These are phyloP conservation scores for Yarrowia deformans DNA, from an alignment of 805 yeast genomes.

Conservation along the genomic window DNA sequence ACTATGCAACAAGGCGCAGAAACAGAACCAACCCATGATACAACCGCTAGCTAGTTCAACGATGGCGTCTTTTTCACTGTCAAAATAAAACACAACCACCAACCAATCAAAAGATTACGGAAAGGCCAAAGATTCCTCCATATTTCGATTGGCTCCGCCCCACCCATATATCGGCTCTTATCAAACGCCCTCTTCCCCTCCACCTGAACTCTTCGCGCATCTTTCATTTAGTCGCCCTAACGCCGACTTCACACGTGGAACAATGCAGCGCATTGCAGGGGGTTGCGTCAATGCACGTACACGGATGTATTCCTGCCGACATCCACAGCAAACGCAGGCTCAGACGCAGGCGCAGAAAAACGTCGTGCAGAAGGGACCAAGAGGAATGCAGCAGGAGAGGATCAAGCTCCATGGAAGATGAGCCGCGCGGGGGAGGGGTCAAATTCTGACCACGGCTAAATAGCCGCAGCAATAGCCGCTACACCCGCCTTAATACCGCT, in stretches of 20 bases:
- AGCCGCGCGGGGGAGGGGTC: too few species aligned
- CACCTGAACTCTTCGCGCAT: neutral
- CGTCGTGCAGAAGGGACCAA: neutral
- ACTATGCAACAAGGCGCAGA: neutral
- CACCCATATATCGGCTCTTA: neutral
- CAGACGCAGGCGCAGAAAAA: neutral
- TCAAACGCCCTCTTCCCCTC: neutral
- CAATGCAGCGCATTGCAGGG: constrained; percentile 5
- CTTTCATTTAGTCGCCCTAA: constrained; percentile 7
- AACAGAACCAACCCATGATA: too few species aligned
- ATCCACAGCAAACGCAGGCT: constrained; percentile 3
- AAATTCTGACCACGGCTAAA: too few species aligned
- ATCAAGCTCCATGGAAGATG: too few species aligned
- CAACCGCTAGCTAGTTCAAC: too few species aligned
- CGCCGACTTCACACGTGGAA: constrained; percentile 17
- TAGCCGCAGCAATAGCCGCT: too few species aligned
- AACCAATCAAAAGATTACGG: neutral
- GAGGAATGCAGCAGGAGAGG: neutral
- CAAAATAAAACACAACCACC: too few species aligned
- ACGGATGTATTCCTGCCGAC: neutral
- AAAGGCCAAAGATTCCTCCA: too few species aligned
- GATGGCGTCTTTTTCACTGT: too few species aligned
- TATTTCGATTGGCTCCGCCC: too few species aligned
- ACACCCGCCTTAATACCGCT: too few species aligned
- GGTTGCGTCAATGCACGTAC: constrained; percentile 23